A percentile compares a stretch with the other conserved stretches of the same genome.
phyloP scores from a whole-genome alignment of 1,284 basidiomycete species.

The Golubevia pallescens region DNA sequence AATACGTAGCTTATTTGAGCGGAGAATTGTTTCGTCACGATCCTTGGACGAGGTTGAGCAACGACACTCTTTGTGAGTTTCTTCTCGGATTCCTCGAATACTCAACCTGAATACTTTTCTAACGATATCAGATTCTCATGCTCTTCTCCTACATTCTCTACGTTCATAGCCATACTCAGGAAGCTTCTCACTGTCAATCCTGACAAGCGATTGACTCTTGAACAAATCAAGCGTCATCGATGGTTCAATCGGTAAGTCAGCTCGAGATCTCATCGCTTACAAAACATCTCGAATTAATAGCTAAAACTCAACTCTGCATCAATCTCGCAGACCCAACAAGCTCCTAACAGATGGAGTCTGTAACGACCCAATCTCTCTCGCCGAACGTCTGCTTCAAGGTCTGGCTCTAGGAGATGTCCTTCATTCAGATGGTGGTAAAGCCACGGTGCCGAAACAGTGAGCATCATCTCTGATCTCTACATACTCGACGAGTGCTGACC shows the following conservation, averaged over 20 bases:
- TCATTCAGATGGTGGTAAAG: neutral
- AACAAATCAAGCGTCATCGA: conserved; percentile 52
- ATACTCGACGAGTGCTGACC: neutral
- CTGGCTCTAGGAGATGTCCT: conserved; percentile 13
- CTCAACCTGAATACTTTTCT: too few species aligned
- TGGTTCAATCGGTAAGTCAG: conserved; percentile 35
- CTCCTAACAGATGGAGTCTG: conserved; percentile 49
- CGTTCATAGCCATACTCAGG: conserved; percentile 14
- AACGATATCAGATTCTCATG: too few species aligned
- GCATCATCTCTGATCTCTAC: neutral
- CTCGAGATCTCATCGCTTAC: neutral
- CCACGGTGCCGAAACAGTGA: neutral
- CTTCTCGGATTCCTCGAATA: too few species aligned
- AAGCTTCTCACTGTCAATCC: conserved; percentile 57
- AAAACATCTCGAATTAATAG: neutral
- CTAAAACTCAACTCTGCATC: neutral
- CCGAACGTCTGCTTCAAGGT: conserved; percentile 57
- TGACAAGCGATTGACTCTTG: conserved; percentile 35
- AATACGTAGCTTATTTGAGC: conserved; percentile 77
- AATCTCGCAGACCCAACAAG: conserved; percentile 25
- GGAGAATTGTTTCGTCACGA: conserved; percentile 75
- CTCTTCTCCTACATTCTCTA: neutral
- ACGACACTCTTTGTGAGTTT: too few species aligned
- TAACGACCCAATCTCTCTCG: conserved; percentile 57
- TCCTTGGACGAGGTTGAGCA: conserved; percentile 75